Evolutionary conservation across 2,329 filamentous ascomycete species (phyloP).

Genomic region (Myriangium duriaei): DNA sequence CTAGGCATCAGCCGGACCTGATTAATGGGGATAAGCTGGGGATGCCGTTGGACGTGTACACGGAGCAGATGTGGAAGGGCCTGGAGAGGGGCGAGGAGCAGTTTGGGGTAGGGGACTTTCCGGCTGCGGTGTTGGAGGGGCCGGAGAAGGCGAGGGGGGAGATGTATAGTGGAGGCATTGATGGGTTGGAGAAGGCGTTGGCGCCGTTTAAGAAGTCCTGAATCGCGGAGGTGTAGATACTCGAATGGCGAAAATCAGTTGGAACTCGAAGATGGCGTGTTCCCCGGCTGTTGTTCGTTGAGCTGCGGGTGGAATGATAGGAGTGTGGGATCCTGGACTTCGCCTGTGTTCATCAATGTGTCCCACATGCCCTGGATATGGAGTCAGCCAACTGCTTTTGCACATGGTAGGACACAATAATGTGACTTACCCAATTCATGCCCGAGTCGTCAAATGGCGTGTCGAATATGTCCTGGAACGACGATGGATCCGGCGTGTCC

Average conservation of each 20-base stretch:
- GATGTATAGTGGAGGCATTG: not conserved
- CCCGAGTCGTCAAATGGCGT: not conserved
- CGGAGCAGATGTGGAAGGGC: slow-evolving; percentile 32
- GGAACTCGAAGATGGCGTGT: no score
- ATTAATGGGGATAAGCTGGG: slow-evolving; percentile 36
- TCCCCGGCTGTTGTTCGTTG: not conserved
- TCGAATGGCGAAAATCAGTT: no score
- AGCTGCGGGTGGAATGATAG: not conserved
- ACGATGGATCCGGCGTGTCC: not conserved
- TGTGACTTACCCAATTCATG: not conserved
- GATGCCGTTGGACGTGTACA: slow-evolving; percentile 42
- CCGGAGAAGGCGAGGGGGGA: not conserved
- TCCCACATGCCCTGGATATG: not conserved
- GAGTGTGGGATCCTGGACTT: not conserved
- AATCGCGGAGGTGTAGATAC: no score
- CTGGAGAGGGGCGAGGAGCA: slow-evolving; percentile 33
- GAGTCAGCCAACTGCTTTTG: not conserved
- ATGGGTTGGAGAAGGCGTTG: not conserved
- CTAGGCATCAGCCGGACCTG: slow-evolving; percentile 39
- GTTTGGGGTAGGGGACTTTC: slow-evolving; percentile 32
- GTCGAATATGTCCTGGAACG: not conserved
- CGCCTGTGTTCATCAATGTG: not conserved
- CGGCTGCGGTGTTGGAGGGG: slow-evolving; percentile 10
- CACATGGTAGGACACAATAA: no score
- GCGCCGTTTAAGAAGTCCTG: not conserved